Evolutionary conservation across 805 yeast species (phyloP), one percentile per base, ranked within the genome.

Genomic region (Zygotorulaspora florentina): DNA sequence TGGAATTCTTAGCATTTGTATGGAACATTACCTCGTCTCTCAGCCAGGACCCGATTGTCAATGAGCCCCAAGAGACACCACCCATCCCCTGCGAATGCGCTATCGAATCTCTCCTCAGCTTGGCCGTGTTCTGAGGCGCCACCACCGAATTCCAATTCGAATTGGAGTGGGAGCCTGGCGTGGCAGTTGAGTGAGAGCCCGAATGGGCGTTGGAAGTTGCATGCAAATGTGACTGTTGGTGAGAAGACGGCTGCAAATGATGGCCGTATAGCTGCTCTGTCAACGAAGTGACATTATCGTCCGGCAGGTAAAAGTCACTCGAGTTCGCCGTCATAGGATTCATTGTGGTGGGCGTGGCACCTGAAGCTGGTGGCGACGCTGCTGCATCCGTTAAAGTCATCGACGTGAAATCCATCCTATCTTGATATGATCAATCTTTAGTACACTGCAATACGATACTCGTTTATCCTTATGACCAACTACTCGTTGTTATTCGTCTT

Each of bases 1-100:
- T 39, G n/a, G 53, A 35, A 15, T 55, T 47, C 40, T 48, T 50
- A 41, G 55, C 48, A 16, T 61, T 57, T 2, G 62, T 54, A 41
- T 66, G 74, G 71, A 84, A 76, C 80, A 85, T 75, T 15, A 85
- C 91, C 61, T 91, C 99, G 65, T 91, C 98, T 61, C 89, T 85
- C 18, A 91, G 72, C 99, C 99, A 91, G 12, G 93, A 83, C 11
- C 97, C 97, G 26, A 91, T 89, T 23, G 95, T 85, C 46, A 90
- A 80, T 2, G 96, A 89, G 17, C 98, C 98, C 96, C 97, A 91
- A 8, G 95, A 84, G 28, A 91, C 86, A 39, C 98, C 99, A 36
- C 98, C 98, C 83, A 93, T 87, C 9, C 98, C 98, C 64, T 88
- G 96, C 2, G 96, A 85, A 64, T 91, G 98, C 26, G 97, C 96